A percentile compares a stretch with the other conserved stretches of the same genome.
phyloP scores from a whole-genome alignment of 305 asterid genomes.

The Fraxinus velutina region DNA sequence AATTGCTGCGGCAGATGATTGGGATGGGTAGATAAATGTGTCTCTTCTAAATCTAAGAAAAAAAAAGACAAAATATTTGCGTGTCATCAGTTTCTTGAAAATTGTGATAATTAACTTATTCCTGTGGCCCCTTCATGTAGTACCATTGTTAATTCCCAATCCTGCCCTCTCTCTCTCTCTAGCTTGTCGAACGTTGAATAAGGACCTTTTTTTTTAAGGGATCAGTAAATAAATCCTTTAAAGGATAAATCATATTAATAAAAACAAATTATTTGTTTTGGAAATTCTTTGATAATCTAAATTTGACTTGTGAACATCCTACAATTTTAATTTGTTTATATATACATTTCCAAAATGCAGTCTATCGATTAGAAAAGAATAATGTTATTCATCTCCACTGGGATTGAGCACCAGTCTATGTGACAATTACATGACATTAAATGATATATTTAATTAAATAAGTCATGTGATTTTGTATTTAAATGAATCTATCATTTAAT shows the following conservation, averaged over 20 bases:
- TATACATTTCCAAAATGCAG: not conserved
- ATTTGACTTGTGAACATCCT: not conserved
- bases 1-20: constrained; percentile 39
- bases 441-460: too few relatives aligned
- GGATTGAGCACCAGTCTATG: too few relatives aligned
- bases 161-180: not conserved
- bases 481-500: too few relatives aligned
- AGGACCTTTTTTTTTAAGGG: constrained; percentile 25
- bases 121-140: constrained; percentile 42
- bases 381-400: too few relatives aligned
- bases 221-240: constrained; percentile 15
- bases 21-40: constrained; percentile 34
- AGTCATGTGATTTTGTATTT: too few relatives aligned
- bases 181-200: constrained; percentile 22
- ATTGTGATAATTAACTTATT: constrained; percentile 41
- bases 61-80: not conserved
- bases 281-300: not conserved
- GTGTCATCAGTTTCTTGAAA: constrained; percentile 40
- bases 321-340: not conserved
- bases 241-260: constrained; percentile 6
- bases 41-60: constrained; percentile 22
- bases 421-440: too few relatives aligned
- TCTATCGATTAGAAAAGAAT: not conserved
- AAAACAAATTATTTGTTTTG: not conserved
- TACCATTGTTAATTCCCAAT: constrained; percentile 31